phyloP scores from a whole-genome alignment of 768 basidiomycete genomes.

The Coprinopsis sp. region DNA sequence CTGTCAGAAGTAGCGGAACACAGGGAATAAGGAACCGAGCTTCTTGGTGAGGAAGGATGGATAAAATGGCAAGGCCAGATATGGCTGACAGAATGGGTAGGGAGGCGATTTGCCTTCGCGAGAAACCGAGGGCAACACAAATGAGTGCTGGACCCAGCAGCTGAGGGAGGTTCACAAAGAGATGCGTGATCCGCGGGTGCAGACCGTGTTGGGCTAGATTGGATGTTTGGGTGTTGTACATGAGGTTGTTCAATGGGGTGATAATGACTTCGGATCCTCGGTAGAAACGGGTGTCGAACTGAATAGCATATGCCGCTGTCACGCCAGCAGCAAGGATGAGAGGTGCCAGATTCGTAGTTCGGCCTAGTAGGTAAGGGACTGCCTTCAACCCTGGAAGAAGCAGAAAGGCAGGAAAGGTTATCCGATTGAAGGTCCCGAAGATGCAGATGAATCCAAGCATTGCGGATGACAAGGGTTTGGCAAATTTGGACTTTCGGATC shows the following conservation, averaged over 20 bases:
- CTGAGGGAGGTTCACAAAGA: background rate
- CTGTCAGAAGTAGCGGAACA: background rate
- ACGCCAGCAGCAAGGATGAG: background rate
- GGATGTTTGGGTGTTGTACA: slow-evolving; percentile 4
- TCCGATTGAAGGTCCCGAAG: slow-evolving; percentile 1
- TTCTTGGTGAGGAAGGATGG: slow-evolving; percentile 3
- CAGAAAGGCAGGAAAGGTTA: background rate
- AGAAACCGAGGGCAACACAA: background rate
- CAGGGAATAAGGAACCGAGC: slow-evolving; percentile 3
- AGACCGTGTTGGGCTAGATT: slow-evolving; percentile 1
- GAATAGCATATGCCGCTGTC: background rate
- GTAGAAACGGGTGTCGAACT: slow-evolving; percentile 2
- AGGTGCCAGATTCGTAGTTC: background rate
- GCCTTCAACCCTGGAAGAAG: background rate
- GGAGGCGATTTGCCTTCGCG: background rate
- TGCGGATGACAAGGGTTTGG: background rate
- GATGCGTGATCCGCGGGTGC: background rate
- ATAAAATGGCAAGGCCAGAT: background rate
- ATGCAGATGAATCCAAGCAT: slow-evolving; percentile 1
- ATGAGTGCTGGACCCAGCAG: slow-evolving; percentile 3
- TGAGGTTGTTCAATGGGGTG: slow-evolving; percentile 1
- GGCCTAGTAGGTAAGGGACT: background rate
- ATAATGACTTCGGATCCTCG: background rate
- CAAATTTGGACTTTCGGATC: background rate
- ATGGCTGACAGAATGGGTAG: background rate